phyloP scores from a whole-genome alignment of 2,329 filamentous ascomycete species.

The Epichloe coenophiala region DNA sequence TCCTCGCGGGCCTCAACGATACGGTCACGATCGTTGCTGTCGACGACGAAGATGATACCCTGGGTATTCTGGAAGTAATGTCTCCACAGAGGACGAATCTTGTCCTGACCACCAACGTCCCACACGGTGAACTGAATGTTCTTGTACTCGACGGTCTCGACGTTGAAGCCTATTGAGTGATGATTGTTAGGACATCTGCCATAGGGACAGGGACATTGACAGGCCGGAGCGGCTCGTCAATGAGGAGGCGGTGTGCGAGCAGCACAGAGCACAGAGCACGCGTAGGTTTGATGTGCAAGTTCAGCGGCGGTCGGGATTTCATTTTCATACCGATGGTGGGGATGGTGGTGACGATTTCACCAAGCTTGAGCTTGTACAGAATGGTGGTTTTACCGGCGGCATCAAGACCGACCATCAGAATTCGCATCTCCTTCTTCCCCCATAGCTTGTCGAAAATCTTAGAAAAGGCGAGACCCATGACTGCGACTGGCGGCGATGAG shows the following conservation, averaged over 20 bases:
- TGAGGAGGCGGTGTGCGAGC: neutral
- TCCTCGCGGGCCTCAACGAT: constrained; percentile 94
- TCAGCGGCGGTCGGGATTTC: constrained; percentile 4
- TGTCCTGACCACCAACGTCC: constrained; percentile 99
- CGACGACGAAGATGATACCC: constrained; percentile 99
- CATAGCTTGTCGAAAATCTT: constrained; percentile 93
- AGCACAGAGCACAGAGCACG: neutral
- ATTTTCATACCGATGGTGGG: constrained; percentile 75
- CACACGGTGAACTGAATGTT: constrained; percentile 99
- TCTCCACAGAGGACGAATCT: constrained; percentile 98
- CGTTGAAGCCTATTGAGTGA: constrained; percentile 70
- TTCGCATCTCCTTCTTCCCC: constrained; percentile 99
- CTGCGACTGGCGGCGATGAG: constrained; percentile 39
- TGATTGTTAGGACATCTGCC: constrained; percentile 3
- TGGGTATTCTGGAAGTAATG: constrained; percentile 99
- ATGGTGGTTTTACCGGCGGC: constrained; percentile 99
- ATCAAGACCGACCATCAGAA: constrained; percentile 98
- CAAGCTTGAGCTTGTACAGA: constrained; percentile 99
- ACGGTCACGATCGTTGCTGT: constrained; percentile 97
- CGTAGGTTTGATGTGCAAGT: neutral
- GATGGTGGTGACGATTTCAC: constrained; percentile 97
- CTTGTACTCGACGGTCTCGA: constrained; percentile 99
- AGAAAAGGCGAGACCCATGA: constrained; percentile 96
- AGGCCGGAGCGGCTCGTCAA: neutral
- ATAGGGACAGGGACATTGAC: neutral